phyloP scores from a whole-genome alignment of 352 stramenopile genomes.

The Plasmopara muralis region DNA sequence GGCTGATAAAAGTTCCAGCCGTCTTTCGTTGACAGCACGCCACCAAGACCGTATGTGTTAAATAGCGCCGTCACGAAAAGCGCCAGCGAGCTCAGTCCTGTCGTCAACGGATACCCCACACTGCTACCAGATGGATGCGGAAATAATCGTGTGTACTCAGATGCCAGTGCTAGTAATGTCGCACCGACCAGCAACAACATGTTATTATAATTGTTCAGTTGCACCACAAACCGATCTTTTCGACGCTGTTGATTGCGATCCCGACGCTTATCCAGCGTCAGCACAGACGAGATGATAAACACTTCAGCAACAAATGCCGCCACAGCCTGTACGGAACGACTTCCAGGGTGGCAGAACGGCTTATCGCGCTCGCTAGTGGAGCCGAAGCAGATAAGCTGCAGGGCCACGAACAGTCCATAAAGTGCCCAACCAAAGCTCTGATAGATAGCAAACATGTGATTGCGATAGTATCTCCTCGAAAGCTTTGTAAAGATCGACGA shows the following conservation, averaged over 20 bases:
- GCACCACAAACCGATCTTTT: constrained; percentile 51
- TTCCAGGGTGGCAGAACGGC: constrained; percentile 38
- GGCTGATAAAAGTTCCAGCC: constrained; percentile 82
- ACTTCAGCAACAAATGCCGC: constrained; percentile 65
- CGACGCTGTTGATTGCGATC: constrained; percentile 27
- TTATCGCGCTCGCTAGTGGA: constrained; percentile 10
- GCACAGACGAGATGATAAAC: constrained; percentile 71
- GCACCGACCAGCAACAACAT: constrained; percentile 72
- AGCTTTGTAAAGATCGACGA: constrained; percentile 19
- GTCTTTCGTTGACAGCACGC: constrained; percentile 60
- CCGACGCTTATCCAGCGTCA: constrained; percentile 49
- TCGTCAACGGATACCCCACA: constrained; percentile 43
- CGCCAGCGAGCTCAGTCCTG: constrained; percentile 50
- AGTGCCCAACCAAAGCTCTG: constrained; percentile 54
- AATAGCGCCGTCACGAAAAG: constrained; percentile 71
- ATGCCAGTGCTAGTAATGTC: constrained; percentile 47
- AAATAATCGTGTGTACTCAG: constrained; percentile 48
- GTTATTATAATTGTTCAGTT: constrained; percentile 85
- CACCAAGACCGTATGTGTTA: constrained; percentile 80
- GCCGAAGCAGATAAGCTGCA: constrained; percentile 35
- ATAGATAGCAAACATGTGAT: constrained; percentile 65
- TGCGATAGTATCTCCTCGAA: constrained; percentile 25
- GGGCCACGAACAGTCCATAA: constrained; percentile 44
- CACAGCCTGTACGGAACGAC: constrained; percentile 48
- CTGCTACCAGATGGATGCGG: constrained; percentile 28